These are phyloP conservation scores for Leptographium flavum DNA, from an alignment of 2,329 filamentous ascomycete species.

Conservation along the genomic window DNA sequence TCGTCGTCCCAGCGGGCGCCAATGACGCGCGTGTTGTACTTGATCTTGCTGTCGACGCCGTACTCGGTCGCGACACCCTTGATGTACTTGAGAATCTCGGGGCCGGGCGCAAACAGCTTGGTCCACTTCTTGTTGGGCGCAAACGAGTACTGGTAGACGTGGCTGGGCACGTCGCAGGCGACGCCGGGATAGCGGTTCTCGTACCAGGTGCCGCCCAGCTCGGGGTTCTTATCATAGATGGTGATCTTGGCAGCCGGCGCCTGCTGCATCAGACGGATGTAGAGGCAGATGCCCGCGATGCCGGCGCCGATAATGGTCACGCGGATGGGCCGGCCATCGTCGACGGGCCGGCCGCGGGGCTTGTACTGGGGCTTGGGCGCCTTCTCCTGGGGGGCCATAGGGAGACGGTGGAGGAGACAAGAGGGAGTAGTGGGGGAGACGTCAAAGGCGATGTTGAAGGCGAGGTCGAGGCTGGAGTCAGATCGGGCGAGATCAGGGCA, in stretches of 20 bases:
- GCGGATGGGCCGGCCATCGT: slow-evolving; percentile 17
- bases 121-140: slow-evolving; percentile 43
- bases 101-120: slow-evolving; percentile 36
- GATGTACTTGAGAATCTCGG: slow-evolving; percentile 41
- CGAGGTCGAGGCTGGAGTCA: not conserved
- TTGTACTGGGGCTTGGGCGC: not conserved
- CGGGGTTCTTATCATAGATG: slow-evolving; percentile 40
- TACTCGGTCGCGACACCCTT: slow-evolving; percentile 27
- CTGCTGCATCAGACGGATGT: slow-evolving; percentile 27
- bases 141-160: slow-evolving; percentile 49
- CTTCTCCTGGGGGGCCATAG: not conserved
- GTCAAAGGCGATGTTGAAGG: no score
- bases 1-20: slow-evolving; percentile 29
- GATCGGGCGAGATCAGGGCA: not conserved
- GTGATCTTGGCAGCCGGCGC: slow-evolving; percentile 26
- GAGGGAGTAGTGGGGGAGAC: not conserved
- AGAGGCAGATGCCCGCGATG: slow-evolving; percentile 27
- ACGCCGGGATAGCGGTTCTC: slow-evolving; percentile 47
- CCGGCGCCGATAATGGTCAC: slow-evolving; percentile 29
- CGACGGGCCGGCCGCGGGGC: not conserved
- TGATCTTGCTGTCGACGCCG: slow-evolving; percentile 26
- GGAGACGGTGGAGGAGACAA: not conserved
- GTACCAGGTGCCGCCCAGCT: slow-evolving; percentile 42
- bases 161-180: slow-evolving; percentile 39
- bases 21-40: slow-evolving; percentile 24